A percentile compares a stretch with the other conserved stretches of the same genome.
These are phyloP conservation scores for Beauveria sp. DNA, from an alignment of 2,329 filamentous ascomycete genomes.

Conservation along the genomic window DNA sequence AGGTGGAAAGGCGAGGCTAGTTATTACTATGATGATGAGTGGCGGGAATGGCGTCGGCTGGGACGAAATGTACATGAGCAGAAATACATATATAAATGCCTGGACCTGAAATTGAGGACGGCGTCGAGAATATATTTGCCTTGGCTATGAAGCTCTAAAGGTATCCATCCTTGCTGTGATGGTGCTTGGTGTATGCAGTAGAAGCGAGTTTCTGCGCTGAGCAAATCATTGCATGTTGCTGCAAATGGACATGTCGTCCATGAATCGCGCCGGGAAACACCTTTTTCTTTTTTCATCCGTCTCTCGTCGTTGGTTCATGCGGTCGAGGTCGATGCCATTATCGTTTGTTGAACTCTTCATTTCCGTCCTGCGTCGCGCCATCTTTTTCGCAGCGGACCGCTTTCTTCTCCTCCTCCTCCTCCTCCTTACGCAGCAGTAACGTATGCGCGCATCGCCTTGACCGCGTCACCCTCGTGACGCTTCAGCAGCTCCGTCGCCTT, in stretches of 20 bases:
- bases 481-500: conserved; percentile 71
- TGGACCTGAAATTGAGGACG: background rate
- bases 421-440: conserved; percentile 18
- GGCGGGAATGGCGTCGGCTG: background rate
- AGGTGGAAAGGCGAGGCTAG: background rate
- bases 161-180: background rate
- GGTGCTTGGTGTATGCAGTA: background rate
- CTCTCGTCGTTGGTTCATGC: too few relatives aligned
- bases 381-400: too few relatives aligned
- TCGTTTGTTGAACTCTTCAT: too few relatives aligned
- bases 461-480: conserved; percentile 60
- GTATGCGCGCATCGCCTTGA: conserved; percentile 58
- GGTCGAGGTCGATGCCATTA: too few relatives aligned
- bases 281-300: background rate
- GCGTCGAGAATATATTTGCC: conserved; percentile 2
- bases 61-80: conserved; percentile 1
- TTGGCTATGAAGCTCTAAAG: background rate
- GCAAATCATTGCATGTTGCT: background rate
- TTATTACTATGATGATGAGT: background rate
- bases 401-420: background rate
- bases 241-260: background rate
- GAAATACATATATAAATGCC: background rate
- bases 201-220: background rate
- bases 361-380: too few relatives aligned
- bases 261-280: too few relatives aligned